Conservation (phyloP, 2,329 filamentous ascomycete genomes). For the Cladophialophora chaetospira region DNA sequence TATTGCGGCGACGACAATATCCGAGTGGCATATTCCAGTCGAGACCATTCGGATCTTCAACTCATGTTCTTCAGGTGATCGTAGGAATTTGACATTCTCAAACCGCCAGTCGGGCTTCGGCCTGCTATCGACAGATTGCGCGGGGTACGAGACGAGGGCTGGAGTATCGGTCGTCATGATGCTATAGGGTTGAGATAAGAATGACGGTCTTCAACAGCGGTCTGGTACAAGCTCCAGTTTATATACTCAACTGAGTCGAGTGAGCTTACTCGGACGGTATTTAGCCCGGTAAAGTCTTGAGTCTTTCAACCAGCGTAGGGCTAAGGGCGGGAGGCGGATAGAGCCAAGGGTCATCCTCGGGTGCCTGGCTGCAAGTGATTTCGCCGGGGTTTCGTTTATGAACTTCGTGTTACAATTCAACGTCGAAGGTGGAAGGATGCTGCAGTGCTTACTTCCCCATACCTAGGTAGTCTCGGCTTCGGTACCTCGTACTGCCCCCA, state of each 20-base stretch:
- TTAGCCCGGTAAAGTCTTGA: too few species aligned
- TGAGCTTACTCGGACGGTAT: not conserved
- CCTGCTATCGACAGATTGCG: not conserved
- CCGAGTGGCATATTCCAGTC: slow-evolving; percentile 59
- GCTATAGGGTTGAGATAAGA: not conserved
- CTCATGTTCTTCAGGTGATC: slow-evolving; percentile 41
- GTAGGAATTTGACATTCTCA: slow-evolving; percentile 9
- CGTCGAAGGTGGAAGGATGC: too few species aligned
- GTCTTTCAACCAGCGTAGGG: too few species aligned
- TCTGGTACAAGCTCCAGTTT: not conserved
- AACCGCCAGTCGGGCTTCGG: slow-evolving; percentile 17
- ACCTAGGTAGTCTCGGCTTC: too few species aligned
- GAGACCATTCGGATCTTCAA: slow-evolving; percentile 57
- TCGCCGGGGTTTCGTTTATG: too few species aligned
- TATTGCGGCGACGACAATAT: slow-evolving; percentile 49
- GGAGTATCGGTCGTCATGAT: slow-evolving; percentile 17
- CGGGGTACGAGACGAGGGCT: slow-evolving; percentile 14
- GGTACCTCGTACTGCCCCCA: too few species aligned
- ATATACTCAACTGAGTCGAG: not conserved
- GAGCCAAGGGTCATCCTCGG: not conserved
- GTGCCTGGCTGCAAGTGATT: not conserved
- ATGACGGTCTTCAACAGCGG: not conserved
- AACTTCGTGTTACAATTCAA: too few species aligned
- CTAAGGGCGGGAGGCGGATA: not conserved
- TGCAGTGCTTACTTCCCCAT: too few species aligned